Percentiles rank a stretch among this genome's conserved stretches.
phyloP scores from a whole-genome alignment of 2,329 filamentous ascomycete genomes.

The Chaetomiaceae sp. region DNA sequence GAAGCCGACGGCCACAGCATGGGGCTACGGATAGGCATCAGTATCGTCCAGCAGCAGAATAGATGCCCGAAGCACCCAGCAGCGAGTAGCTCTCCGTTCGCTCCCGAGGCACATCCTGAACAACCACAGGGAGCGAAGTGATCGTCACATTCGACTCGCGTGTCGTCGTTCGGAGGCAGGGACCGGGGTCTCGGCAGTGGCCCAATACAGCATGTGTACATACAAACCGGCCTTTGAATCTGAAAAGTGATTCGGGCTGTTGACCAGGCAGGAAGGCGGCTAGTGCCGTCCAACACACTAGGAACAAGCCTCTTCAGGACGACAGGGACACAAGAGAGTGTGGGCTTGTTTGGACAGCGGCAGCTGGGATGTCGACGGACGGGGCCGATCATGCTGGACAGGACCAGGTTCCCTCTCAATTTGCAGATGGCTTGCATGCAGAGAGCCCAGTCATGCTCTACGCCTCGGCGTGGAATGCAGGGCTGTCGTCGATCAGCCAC shows the following conservation, averaged over 20 bases:
- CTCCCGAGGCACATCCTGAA: too few species aligned
- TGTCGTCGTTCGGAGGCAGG: neutral
- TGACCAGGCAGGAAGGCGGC: too few species aligned
- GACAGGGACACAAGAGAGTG: too few species aligned
- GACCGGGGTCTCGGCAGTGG: slow-evolving; percentile 4
- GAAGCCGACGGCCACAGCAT: neutral
- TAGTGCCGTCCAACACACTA: too few species aligned
- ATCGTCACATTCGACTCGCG: slow-evolving; percentile 2
- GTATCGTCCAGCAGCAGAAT: neutral
- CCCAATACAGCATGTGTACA: too few species aligned
- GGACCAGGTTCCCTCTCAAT: too few species aligned
- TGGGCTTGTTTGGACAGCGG: too few species aligned
- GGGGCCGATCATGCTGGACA: too few species aligned
- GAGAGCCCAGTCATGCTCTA: too few species aligned
- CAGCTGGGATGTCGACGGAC: too few species aligned
- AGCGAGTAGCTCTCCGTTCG: neutral
- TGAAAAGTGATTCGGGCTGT: neutral
- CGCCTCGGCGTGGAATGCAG: neutral
- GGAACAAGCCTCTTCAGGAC: too few species aligned
- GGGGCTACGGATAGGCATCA: neutral
- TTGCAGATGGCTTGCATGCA: too few species aligned
- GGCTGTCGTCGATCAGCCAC: neutral
- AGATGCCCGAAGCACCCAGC: neutral
- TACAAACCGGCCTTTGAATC: neutral
- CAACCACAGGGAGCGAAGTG: neutral